Evolutionary conservation across 2,329 filamentous ascomycete species (phyloP).

Genomic region (Zymoseptoria crescenta): DNA sequence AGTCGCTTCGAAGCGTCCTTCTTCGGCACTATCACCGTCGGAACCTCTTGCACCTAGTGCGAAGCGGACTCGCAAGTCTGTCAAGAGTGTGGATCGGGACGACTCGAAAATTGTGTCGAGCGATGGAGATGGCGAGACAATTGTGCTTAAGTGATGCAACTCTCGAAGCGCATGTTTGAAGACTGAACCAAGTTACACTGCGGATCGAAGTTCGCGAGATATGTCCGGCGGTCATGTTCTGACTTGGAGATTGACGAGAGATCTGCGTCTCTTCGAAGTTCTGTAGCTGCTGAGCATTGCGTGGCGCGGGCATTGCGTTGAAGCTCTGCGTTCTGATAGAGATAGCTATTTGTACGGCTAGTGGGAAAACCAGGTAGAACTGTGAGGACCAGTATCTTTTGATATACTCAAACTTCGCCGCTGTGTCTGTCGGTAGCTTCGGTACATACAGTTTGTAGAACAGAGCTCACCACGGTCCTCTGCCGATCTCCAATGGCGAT

Average conservation of each 20-base stretch:
- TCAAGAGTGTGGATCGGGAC: neutral
- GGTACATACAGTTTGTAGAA: no score
- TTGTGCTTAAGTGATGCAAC: neutral
- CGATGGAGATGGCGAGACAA: neutral
- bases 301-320: neutral
- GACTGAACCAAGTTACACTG: no score
- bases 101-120: neutral
- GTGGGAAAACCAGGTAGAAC: neutral
- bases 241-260: neutral
- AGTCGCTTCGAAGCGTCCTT: slow-evolving; percentile 2
- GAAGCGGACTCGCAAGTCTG: neutral
- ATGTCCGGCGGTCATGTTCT: neutral
- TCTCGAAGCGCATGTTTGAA: neutral
- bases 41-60: neutral
- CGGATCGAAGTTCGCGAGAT: neutral
- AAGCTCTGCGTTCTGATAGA: neutral
- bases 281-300: neutral
- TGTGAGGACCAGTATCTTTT: neutral
- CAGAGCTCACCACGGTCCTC: neutral
- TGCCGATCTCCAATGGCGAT: neutral
- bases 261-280: neutral
- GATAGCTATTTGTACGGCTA: neutral
- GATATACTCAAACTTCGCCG: neutral
- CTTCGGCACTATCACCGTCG: neutral
- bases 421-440: no score